phyloP scores from a whole-genome alignment of 2,329 filamentous ascomycete genomes.

The Fusarium odoratissimum region DNA sequence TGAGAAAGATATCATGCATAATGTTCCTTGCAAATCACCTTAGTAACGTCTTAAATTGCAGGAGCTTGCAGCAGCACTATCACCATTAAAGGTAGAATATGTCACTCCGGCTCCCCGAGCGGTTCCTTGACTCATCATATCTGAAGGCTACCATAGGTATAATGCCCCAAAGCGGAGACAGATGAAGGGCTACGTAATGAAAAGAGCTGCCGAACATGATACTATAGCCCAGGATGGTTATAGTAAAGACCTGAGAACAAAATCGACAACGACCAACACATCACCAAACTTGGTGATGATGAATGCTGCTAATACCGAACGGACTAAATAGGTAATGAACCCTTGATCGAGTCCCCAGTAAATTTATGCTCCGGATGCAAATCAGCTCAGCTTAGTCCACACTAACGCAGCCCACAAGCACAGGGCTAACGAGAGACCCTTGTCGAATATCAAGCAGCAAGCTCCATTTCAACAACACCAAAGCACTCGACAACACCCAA shows the following conservation, averaged over 20 bases:
- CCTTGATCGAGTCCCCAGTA: background rate
- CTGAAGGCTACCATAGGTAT: background rate
- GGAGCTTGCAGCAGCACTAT: background rate
- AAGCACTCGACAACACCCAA: background rate
- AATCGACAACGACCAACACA: background rate
- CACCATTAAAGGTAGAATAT: background rate
- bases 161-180: background rate
- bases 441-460: background rate
- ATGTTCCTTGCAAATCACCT: background rate
- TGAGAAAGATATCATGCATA: background rate
- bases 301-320: background rate
- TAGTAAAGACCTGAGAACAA: background rate
- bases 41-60: background rate
- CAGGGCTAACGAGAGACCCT: background rate
- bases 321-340: conserved; percentile 5
- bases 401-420: background rate
- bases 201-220: background rate
- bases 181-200: background rate
- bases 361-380: background rate
- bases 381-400: background rate
- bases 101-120: background rate
- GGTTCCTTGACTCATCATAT: background rate
- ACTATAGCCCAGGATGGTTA: background rate
- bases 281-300: background rate
- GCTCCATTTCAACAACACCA: background rate